Percentiles rank a stretch among this genome's conserved stretches.
phyloP scores from a whole-genome alignment of 257 asterid species.

The Solanum piurae region DNA sequence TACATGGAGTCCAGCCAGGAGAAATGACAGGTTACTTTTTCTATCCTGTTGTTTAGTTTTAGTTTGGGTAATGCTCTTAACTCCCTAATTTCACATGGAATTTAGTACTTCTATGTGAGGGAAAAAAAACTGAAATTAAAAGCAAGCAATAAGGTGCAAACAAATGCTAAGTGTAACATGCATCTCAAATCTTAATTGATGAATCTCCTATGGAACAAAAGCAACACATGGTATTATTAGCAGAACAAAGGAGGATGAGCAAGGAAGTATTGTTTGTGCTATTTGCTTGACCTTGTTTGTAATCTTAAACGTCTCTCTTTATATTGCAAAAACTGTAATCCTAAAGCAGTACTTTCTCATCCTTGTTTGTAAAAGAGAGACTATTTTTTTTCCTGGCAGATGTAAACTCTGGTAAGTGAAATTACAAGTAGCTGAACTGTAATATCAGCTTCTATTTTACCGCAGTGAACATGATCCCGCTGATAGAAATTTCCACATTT shows the following conservation, averaged over 20 bases:
- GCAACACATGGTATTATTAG: neutral
- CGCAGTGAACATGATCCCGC: neutral
- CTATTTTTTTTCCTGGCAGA: neutral
- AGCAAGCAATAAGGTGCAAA: neutral
- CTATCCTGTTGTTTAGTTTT: neutral
- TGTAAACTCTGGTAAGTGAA: neutral
- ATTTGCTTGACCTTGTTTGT: neutral
- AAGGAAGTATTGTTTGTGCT: neutral
- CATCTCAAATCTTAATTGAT: neutral
- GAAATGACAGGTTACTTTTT: neutral
- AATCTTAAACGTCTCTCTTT: neutral
- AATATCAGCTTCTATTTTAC: neutral
- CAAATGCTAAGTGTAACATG: neutral
- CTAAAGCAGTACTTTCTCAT: neutral
- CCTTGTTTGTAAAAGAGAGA: neutral
- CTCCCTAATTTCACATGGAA: neutral
- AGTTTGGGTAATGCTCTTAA: neutral
- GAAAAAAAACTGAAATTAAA: neutral
- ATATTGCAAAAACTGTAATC: neutral
- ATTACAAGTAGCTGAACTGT: neutral
- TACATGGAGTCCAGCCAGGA: neutral
- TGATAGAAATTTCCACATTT: neutral
- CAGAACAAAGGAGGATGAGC: neutral
- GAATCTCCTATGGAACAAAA: neutral
- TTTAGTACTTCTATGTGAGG: neutral